Conservation (phyloP, 1,139 yeast genomes). For the Geotrichum aggregatum region DNA sequence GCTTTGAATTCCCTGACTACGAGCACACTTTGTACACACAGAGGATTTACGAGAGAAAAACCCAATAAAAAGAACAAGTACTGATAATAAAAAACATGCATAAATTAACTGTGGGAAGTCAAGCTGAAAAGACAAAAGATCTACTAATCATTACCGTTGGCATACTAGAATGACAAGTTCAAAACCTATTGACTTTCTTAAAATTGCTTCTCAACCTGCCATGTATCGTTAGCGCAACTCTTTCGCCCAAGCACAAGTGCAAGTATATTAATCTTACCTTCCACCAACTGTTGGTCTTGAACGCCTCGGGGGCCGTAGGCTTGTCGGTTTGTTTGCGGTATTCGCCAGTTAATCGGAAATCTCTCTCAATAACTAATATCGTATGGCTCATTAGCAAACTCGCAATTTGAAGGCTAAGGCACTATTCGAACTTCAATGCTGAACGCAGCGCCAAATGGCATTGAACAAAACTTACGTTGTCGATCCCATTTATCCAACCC, state of each 20-base stretch:
- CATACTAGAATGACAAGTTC: not conserved
- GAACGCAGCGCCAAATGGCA: not conserved
- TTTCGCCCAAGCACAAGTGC: not conserved
- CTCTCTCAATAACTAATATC: conserved; percentile 73
- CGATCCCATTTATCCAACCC: conserved; percentile 59
- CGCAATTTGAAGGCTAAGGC: too few species aligned
- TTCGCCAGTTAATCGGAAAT: conserved; percentile 68
- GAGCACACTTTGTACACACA: too few species aligned
- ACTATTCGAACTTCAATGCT: not conserved
- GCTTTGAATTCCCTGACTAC: too few species aligned
- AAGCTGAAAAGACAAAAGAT: not conserved
- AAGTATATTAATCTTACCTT: conserved; percentile 28
- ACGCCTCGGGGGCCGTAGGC: conserved; percentile 70
- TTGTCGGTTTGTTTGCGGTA: conserved; percentile 65
- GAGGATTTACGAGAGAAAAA: not conserved
- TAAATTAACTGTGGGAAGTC: not conserved
- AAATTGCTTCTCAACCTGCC: conserved; percentile 17
- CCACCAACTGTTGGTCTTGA: conserved; percentile 53
- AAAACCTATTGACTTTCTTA: not conserved
- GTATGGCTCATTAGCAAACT: too few species aligned
- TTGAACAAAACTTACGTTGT: conserved; percentile 34
- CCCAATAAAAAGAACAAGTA: not conserved
- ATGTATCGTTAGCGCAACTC: conserved; percentile 7
- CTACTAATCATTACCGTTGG: not conserved
- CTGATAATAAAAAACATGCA: conserved; percentile 4